Evolutionary conservation across 148 eudicot genomes (phyloP).

Genomic region (Amaranthus palmeri): DNA sequence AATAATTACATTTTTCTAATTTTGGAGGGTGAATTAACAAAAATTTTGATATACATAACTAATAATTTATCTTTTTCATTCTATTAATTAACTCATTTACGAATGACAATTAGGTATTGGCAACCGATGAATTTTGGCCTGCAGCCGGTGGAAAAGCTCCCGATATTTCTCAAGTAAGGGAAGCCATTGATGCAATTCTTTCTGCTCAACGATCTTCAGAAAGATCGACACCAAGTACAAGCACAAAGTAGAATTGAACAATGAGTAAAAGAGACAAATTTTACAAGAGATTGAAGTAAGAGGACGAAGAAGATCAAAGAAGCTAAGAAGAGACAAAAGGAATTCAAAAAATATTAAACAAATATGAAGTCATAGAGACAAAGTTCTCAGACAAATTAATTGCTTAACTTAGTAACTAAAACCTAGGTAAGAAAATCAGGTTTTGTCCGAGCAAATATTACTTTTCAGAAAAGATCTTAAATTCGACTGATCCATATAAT

Average conservation of each 20-base stretch:
- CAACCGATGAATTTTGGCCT: slow-evolving; percentile 97
- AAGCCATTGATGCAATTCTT: slow-evolving; percentile 87
- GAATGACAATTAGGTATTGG: slow-evolving; percentile 57
- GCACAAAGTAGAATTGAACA: slow-evolving; percentile 6
- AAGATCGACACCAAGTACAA: slow-evolving; percentile 32
- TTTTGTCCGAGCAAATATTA: too few species aligned
- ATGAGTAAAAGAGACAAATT: not conserved
- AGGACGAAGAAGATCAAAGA: not conserved
- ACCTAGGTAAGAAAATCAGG: slow-evolving; percentile 6
- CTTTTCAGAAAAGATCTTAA: too few species aligned
- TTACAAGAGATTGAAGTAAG: not conserved
- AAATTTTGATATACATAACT: too few species aligned
- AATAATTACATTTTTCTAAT: too few species aligned
- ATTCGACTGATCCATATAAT: too few species aligned
- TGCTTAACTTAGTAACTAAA: slow-evolving; percentile 1
- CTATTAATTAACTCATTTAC: not conserved
- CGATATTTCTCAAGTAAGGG: slow-evolving; percentile 77
- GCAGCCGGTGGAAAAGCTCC: slow-evolving; percentile 82
- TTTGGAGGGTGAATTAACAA: too few species aligned
- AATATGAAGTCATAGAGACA: slow-evolving; percentile 28
- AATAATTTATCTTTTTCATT: too few species aligned
- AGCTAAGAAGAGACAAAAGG: slow-evolving; percentile 20
- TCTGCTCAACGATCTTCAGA: slow-evolving; percentile 56
- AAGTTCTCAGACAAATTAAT: slow-evolving; percentile 28
- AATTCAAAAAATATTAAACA: slow-evolving; percentile 28